These are phyloP conservation scores for Kwoniella sp. DNA, from an alignment of 768 basidiomycete species.

Conservation along the genomic window DNA sequence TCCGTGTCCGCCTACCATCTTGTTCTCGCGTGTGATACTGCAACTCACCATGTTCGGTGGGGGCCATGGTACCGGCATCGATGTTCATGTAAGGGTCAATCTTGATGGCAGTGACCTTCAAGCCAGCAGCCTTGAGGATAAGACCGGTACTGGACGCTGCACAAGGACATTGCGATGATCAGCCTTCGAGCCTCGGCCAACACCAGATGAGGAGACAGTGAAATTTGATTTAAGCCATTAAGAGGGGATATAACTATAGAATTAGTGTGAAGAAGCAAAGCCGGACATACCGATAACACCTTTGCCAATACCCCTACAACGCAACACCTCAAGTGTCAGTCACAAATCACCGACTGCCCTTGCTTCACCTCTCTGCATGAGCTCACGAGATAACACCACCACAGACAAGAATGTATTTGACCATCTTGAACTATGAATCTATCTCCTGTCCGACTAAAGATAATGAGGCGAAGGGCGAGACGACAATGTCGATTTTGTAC, in stretches of 20 bases:
- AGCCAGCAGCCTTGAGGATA: slow-evolving; percentile 87
- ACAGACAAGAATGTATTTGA: slow-evolving; percentile 93
- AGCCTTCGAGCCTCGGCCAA: neutral
- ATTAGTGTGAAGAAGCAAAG: no score
- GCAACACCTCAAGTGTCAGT: neutral
- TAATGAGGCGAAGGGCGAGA: neutral
- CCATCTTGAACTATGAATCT: slow-evolving; percentile 61
- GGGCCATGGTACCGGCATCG: slow-evolving; percentile 98
- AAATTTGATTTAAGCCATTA: no score
- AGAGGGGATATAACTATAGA: no score
- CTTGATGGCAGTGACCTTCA: slow-evolving; percentile 98
- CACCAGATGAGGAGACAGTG: no score
- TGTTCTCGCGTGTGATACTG: no score
- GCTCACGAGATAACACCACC: slow-evolving; percentile 83
- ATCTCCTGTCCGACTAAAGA: neutral
- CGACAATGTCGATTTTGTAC: neutral
- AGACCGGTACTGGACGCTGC: slow-evolving; percentile 94
- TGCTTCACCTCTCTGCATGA: neutral
- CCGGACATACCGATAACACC: slow-evolving; percentile 83
- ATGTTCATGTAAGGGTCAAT: slow-evolving; percentile 99
- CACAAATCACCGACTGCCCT: no score
- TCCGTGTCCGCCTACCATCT: no score
- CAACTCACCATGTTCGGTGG: slow-evolving; percentile 89
- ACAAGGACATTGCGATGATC: slow-evolving; percentile 7
- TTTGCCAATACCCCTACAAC: slow-evolving; percentile 87